Conservation (phyloP, 768 basidiomycete genomes). For the Calocybe cyanea region DNA sequence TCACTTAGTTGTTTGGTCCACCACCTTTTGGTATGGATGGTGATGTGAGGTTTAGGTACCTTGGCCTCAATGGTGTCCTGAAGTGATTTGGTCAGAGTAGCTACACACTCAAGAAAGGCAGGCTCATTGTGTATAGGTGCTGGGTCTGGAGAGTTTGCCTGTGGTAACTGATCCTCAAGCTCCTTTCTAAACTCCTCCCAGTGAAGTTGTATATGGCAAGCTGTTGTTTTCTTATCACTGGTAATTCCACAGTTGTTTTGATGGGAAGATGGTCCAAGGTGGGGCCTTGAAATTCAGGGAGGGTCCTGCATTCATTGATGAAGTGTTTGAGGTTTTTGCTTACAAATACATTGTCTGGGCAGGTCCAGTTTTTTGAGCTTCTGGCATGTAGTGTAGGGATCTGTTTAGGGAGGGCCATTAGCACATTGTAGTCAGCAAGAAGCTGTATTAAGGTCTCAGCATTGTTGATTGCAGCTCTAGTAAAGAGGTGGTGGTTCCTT, state of each 20-base stretch:
- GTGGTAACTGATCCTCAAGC: background rate
- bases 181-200: conserved; percentile 25
- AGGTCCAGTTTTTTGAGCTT: conserved; percentile 27
- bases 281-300: conserved; percentile 8
- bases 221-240: background rate
- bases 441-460: conserved; percentile 25
- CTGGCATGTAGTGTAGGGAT: conserved; percentile 30
- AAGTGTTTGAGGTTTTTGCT: conserved; percentile 9
- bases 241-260: conserved; percentile 17
- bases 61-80: background rate
- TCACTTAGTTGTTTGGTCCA: background rate
- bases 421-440: conserved; percentile 22
- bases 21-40: background rate
- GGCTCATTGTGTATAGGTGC: conserved; percentile 12
- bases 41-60: background rate
- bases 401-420: conserved; percentile 28
- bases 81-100: background rate
- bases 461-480: conserved; percentile 13
- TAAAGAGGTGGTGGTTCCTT: conserved; percentile 31
- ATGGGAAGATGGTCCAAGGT: conserved; percentile 32
- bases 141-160: conserved; percentile 21
- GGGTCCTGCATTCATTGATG: conserved; percentile 22
- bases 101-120: conserved; percentile 12
- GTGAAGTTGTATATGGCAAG: conserved; percentile 20
- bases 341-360: conserved; percentile 42